Conservation (phyloP, 805 yeast species). For the Lachancea quebecensis region DNA sequence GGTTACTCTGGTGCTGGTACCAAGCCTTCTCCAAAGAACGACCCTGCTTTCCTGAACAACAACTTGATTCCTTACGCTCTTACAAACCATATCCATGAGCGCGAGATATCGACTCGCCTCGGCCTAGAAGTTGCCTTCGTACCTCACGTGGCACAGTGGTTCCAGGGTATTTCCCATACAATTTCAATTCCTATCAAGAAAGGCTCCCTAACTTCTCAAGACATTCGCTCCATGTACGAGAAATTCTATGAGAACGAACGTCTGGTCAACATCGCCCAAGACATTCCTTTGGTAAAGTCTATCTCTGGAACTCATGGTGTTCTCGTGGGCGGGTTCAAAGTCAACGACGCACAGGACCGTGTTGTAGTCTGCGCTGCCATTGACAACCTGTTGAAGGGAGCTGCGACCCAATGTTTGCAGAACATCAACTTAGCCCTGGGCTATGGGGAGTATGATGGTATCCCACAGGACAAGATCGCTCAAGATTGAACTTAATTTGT, state of each 20-base stretch:
- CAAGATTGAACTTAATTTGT: not conserved
- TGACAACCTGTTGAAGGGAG: constrained; percentile 94
- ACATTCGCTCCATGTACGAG: constrained; percentile 66
- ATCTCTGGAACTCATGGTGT: constrained; percentile 93
- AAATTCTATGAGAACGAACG: constrained; percentile 84
- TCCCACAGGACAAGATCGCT: constrained; percentile 58
- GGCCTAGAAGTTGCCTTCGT: constrained; percentile 79
- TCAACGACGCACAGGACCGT: constrained; percentile 79
- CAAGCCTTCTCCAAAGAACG: constrained; percentile 95
- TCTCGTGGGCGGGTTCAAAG: constrained; percentile 92
- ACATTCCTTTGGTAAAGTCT: constrained; percentile 87
- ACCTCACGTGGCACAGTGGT: constrained; percentile 99
- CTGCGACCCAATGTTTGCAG: constrained; percentile 97
- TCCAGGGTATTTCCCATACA: constrained; percentile 95
- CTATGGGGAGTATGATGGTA: constrained; percentile 92
- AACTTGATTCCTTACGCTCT: constrained; percentile 92
- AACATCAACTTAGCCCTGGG: constrained; percentile 87
- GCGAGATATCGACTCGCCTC: constrained; percentile 77
- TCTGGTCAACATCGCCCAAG: constrained; percentile 78
- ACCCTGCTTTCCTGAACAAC: constrained; percentile 61
- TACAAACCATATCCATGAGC: constrained; percentile 96
- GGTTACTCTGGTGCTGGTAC: constrained; percentile 99
- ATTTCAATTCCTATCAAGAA: constrained; percentile 79
- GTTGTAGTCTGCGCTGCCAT: constrained; percentile 93
- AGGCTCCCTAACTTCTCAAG: constrained; percentile 65